Evolutionary conservation across 352 stramenopile species (phyloP), one percentile per base, ranked within the genome.

Genomic region (Phytophthora boehmeriae): DNA sequence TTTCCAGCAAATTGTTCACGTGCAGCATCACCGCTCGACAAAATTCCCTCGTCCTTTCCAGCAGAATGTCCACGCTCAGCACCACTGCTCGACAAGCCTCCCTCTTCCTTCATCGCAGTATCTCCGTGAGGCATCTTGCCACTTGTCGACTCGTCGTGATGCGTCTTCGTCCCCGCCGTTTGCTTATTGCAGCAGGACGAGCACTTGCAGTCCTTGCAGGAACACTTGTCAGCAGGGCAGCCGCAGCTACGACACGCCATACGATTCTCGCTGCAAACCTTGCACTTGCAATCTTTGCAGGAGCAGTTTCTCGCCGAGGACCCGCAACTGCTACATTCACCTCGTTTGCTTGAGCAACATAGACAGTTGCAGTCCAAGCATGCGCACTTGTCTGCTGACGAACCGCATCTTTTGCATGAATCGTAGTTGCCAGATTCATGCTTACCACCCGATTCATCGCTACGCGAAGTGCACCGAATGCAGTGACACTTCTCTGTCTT

Each of bases 301-400:
- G 47, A 53, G 17, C 68, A 76, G 2, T 76, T 63, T 1, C 32
- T 47, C 2, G 54, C 22, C 20, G 64, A 51, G 22, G 54, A 63
- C 43, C 62, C 55, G 43, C 67, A 76, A n/a, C 51, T 66, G n/a
- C 48, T 41, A 28, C 67, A 76, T 13, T 59, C 30, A 42, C 54
- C 55, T 23, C 48, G 48, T 42, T 70, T 68, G 54, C 52, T 27
- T 41, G 51, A 64, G 51, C 73, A 81, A 17, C 46, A 59, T 23
- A 45, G n/a, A n/a, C 70, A 82, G 25, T 66, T 66, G 49, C 73
- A 79, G 30, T 71, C 30, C 54, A 68, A 63, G 38, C 74, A 83
- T 6, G 43, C 34, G n/a, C 74, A 83, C 35, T 72, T 67, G 23
- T 43, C 50, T 4, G 14, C 38, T 4, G 46, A 11, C 1, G 62